phyloP scores from a whole-genome alignment of 306 rosid species.

The Pyrus communis region DNA sequence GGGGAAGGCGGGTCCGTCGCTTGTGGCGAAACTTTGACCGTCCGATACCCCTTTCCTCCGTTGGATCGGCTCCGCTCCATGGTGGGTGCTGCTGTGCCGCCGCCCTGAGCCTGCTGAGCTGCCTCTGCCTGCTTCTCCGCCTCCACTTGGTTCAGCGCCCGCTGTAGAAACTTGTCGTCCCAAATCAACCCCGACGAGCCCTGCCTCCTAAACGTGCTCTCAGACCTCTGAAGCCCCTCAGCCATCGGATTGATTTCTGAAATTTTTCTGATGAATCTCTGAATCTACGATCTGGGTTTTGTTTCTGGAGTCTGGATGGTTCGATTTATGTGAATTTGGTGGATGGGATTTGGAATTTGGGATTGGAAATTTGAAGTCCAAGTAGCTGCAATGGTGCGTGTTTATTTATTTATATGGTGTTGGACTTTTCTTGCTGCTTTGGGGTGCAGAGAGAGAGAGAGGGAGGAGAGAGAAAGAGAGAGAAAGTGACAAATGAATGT shows the following conservation, averaged over 20 bases:
- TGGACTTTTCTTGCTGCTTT: conserved; percentile 1
- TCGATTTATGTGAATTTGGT: not conserved
- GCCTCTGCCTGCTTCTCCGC: conserved; percentile 8
- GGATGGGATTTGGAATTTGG: not conserved
- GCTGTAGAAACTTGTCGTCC: conserved; percentile 47
- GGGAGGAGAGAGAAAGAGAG: not conserved
- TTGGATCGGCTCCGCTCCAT: conserved; percentile 31
- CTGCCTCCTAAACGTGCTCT: conserved; percentile 65
- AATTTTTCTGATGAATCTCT: not conserved
- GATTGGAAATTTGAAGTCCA: not conserved
- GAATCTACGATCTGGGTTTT: not conserved
- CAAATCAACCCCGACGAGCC: conserved; percentile 74
- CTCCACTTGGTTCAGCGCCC: conserved; percentile 19
- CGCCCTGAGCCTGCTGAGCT: not conserved
- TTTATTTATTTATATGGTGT: not conserved
- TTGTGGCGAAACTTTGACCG: conserved; percentile 17
- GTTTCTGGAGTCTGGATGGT: not conserved
- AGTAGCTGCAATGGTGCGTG: not conserved
- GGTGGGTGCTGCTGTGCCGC: conserved; percentile 1
- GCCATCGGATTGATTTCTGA: conserved; percentile 28
- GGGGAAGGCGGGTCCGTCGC: conserved; percentile 72
- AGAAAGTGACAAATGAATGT: conserved; percentile 14
- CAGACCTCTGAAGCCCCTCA: conserved; percentile 53
- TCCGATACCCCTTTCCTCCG: not conserved
- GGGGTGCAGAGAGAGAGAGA: not conserved